Base-by-base conservation (phyloP, 805 yeast species). In the Kodamaea jinghongensis region DNA sequence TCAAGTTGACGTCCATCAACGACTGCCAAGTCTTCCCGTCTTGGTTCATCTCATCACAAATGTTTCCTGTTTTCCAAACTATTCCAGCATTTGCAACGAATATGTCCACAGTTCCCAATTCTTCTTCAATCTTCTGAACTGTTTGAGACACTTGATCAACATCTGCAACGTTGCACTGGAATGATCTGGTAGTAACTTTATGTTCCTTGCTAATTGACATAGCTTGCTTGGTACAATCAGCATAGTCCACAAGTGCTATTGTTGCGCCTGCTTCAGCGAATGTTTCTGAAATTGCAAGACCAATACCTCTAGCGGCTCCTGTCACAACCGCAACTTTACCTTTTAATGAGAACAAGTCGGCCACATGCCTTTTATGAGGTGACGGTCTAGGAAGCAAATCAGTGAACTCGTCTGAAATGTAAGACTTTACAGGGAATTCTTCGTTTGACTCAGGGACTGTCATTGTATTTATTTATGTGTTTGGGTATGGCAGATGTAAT, bases 21-120 rank as follows among this genome's bases (percentile, higher is more conserved):
- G 45, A 44, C 15, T 49, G 49, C 62, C 63, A 60, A 52, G 31
- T 55, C 14, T 45, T 41, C 28, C 44, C 51, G 23, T 20, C 23
- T 6, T 6, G 23, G 23, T 20, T 20, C 7, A 20, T 66, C 20
- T 57, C 63, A 49, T 65, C 67, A 41, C 69, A 60, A 44, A 69
- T 48, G 17, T 61, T 51, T 28, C 75, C 75, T 0, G 71, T 55
- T 42, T 68, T 65, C 75, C 75, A 69, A n/a, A 73, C 73, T 33
- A 69, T 67, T 28, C 75, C 75, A 5, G 75, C 75, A 45, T 70
- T 70, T 45, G 75, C 75, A 33, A 68, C 70, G 42, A 70, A 70
- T 20, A 68, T 65, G 48, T 70, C 74, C 38, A 70, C 56, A 27
- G 55, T 53, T 28, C 59, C 61, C 41, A 69, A 69, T 6, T 62